Conservation (phyloP, 805 yeast species). For the Saturnispora sekii region DNA sequence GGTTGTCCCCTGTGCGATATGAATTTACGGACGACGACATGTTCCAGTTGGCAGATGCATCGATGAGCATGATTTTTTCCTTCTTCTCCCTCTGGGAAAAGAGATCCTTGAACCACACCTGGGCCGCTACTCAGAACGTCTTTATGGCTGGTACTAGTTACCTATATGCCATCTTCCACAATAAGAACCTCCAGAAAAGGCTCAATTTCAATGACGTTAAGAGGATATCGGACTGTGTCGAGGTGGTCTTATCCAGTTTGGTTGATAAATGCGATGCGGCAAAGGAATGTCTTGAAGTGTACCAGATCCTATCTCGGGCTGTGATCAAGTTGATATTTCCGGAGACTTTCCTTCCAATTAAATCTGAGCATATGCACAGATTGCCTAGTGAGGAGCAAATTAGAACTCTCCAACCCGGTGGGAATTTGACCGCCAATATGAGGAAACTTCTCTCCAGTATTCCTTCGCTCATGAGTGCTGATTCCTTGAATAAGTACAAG, state of each 20-base stretch:
- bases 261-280: constrained; percentile 75
- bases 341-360: constrained; percentile 18
- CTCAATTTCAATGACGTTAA: constrained; percentile 43
- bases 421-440: constrained; percentile 32
- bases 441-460: constrained; percentile 30
- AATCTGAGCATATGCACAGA: constrained; percentile 19
- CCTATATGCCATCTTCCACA: constrained; percentile 65
- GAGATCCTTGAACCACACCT: constrained; percentile 67
- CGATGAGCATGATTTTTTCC: constrained; percentile 55
- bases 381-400: constrained; percentile 23
- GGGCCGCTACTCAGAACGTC: constrained; percentile 87
- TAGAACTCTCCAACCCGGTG: constrained; percentile 26
- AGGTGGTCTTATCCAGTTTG: constrained; percentile 49
- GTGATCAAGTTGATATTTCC: constrained; percentile 50
- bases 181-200: constrained; percentile 39
- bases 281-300: constrained; percentile 55
- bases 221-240: constrained; percentile 37
- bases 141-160: constrained; percentile 87
- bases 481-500: constrained; percentile 5
- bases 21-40: constrained; percentile 45
- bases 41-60: constrained; percentile 47
- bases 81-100: constrained; percentile 50
- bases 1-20: constrained; percentile 64
- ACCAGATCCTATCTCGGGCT: constrained; percentile 63
- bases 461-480: constrained; percentile 17